A percentile compares a stretch with the other conserved stretches of the same genome.
These are phyloP conservation scores for Harringtonia aguacate DNA, from an alignment of 2,329 filamentous ascomycete species.

Conservation along the genomic window DNA sequence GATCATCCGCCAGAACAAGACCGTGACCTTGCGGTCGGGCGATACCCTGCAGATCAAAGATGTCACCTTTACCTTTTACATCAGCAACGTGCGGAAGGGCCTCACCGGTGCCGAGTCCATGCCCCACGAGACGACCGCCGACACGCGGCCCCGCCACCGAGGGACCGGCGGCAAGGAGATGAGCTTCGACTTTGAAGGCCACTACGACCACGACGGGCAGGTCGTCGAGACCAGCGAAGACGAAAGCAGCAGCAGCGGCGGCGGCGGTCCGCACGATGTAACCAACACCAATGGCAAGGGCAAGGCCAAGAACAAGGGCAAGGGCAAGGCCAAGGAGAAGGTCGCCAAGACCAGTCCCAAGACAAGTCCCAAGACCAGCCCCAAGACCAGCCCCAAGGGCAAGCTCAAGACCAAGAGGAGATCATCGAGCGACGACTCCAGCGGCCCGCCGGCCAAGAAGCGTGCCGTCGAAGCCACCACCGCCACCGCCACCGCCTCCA, in stretches of 20 bases:
- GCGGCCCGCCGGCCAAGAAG: too few relatives aligned
- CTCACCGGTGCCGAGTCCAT: conserved; percentile 48
- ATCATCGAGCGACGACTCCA: too few relatives aligned
- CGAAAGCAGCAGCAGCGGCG: conserved; percentile 20
- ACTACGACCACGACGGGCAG: conserved; percentile 42
- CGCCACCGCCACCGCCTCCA: not conserved
- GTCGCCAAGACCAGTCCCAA: conserved; percentile 1
- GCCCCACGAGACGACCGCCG: conserved; percentile 27
- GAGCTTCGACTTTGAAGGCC: conserved; percentile 63
- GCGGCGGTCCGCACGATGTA: conserved; percentile 15
- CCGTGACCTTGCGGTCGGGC: conserved; percentile 50
- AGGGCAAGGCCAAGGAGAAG: not conserved
- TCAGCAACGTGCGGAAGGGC: conserved; percentile 51
- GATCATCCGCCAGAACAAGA: conserved; percentile 43
- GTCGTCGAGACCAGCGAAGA: conserved; percentile 45
- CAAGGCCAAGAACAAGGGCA: not conserved
- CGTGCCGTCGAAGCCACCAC: too few relatives aligned
- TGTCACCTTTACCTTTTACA: conserved; percentile 55
- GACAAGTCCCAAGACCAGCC: conserved; percentile 18
- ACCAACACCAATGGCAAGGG: not conserved
- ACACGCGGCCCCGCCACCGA: too few relatives aligned
- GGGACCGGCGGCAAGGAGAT: conserved; percentile 55
- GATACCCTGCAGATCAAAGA: conserved; percentile 62
- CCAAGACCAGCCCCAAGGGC: conserved; percentile 15
- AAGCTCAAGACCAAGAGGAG: not conserved